A percentile compares a stretch with the other conserved stretches of the same genome.
phyloP scores from a whole-genome alignment of 208 protist genomes.

The Angomonas ambiguus region DNA sequence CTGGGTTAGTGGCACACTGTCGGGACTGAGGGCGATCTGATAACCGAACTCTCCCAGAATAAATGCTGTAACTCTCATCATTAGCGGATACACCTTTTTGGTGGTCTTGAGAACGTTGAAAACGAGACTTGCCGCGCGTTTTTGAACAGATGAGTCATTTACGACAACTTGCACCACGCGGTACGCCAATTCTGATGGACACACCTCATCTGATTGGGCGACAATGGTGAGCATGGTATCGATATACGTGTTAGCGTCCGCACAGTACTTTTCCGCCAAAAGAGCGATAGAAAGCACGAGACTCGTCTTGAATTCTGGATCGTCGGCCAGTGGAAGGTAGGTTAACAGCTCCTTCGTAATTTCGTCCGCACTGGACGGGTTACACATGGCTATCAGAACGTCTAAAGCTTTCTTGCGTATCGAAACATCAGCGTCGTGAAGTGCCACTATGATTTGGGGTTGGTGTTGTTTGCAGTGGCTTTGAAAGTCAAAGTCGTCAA shows the following conservation, averaged over 20 bases:
- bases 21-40: conserved; percentile 91
- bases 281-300: conserved; percentile 95
- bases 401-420: conserved; percentile 97
- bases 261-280: conserved; percentile 94
- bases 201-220: conserved; percentile 93
- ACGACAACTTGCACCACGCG: conserved; percentile 95
- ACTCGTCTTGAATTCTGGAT: conserved; percentile 91
- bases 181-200: conserved; percentile 91
- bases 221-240: conserved; percentile 97
- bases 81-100: conserved; percentile 34
- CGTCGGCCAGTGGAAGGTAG: conserved; percentile 82
- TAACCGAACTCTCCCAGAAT: conserved; percentile 97
- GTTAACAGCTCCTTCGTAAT: conserved; percentile 93
- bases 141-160: conserved; percentile 94
- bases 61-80: conserved; percentile 84
- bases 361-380: conserved; percentile 79
- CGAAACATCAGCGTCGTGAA: conserved; percentile 96
- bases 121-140: conserved; percentile 87
- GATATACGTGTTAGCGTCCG: conserved; percentile 91
- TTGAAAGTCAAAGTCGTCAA: conserved; percentile 60
- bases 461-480: conserved; percentile 88
- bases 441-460: conserved; percentile 84
- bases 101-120: conserved; percentile 48
- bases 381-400: conserved; percentile 97
- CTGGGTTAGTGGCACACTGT: conserved; percentile 78